A percentile compares a stretch with the other conserved stretches of the same genome.
These are phyloP conservation scores for Secale cereale DNA, from an alignment of 176 grass and related monocot genomes.

Conservation along the genomic window DNA sequence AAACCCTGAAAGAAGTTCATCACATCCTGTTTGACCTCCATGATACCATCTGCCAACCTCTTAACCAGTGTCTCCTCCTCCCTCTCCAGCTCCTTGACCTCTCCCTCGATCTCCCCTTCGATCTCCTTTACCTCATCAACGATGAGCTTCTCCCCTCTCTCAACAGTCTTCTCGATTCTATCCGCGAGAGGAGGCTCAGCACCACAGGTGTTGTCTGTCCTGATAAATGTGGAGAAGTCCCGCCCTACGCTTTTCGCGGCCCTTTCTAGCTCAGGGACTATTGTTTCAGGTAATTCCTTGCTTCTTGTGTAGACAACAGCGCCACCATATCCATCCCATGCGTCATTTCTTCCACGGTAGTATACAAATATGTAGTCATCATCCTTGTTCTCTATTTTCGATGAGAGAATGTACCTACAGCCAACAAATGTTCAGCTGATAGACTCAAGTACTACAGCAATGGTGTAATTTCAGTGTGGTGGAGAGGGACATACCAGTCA, in stretches of 20 bases:
- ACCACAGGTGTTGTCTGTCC: conserved; percentile 85
- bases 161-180: conserved; percentile 78
- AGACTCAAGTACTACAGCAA: background rate
- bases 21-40: conserved; percentile 53
- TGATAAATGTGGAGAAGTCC: conserved; percentile 76
- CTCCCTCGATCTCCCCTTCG: conserved; percentile 60
- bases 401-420: conserved; percentile 92
- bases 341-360: conserved; percentile 90
- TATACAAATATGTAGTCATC: conserved; percentile 96
- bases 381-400: conserved; percentile 82
- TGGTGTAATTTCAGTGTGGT: background rate
- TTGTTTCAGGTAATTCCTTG: conserved; percentile 58
- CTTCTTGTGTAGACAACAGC: conserved; percentile 86
- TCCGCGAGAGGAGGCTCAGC: conserved; percentile 84
- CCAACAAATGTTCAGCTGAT: background rate
- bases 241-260: conserved; percentile 62
- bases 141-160: conserved; percentile 77
- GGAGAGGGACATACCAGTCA: conserved; percentile 62
- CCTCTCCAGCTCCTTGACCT: conserved; percentile 78
- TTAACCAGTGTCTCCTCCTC: conserved; percentile 63
- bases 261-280: conserved; percentile 74
- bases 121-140: conserved; percentile 74
- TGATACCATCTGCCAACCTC: conserved; percentile 59
- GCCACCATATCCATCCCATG: conserved; percentile 96
- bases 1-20: conserved; percentile 76